Evolutionary conservation across 768 basidiomycete species (phyloP), one percentile per base, ranked within the genome.

Genomic region (Tylopilus intermedius): DNA sequence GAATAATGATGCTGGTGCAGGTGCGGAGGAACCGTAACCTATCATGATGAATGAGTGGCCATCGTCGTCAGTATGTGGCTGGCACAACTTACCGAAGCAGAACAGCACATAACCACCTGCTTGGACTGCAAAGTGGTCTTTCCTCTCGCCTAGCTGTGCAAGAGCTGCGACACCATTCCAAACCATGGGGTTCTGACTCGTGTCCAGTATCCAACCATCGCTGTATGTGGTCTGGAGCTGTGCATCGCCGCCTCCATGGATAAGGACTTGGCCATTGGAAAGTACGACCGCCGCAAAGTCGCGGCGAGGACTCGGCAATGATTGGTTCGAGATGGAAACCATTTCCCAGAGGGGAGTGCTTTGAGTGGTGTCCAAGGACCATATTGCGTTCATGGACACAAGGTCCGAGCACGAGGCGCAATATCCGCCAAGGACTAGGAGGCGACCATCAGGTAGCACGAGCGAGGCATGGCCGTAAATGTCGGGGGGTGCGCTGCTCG

Each of bases 341-440:
- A 56, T 59, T 10, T 72, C 67, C 91, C 90, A 94, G 7, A 64
- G 57, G 11, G 71, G 68, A 9, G 67, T 61, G 8, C 70, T 60
- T 40, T 73, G 66, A 0, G 76, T 76, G 6, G 82, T 84, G 64
- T 91, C 79, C 40, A 92, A 68, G 6, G 74, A 67, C 78, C 84
- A 91, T 11, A 89, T 70, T 0, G 70, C 79, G 22, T 74, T 72
- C 55, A 92, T 75, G 0, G 84, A 74, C 1, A 86, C 58, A 10
- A 89, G 71, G 6, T 66, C 57, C 1, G 67, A 71, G 67, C 67
- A 64, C 8, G 80, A 78, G 3, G 70, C 73, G 26, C 72, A 75
- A 60, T 79, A 83, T 1, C 93, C 93, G 21, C 92, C 93, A 47
- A 94, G 75, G 4, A 90, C 77, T 22, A 94, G 62, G 32, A 94